phyloP scores from a whole-genome alignment of 202 grass and related monocot genomes.

The Cymbopogon flexuosus region DNA sequence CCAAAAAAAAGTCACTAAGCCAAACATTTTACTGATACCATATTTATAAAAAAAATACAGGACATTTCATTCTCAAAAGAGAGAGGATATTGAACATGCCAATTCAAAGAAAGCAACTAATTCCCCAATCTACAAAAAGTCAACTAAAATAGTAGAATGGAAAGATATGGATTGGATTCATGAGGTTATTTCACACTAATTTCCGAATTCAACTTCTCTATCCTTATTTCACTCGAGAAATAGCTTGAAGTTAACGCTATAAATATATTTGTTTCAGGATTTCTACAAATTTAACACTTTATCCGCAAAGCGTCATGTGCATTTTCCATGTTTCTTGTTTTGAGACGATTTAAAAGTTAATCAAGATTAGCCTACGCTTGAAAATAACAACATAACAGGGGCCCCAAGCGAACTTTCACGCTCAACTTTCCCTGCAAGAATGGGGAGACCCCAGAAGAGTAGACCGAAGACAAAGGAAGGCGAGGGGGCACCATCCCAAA shows the following conservation, averaged over 20 bases:
- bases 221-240: too few species aligned
- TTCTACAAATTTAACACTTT: neutral
- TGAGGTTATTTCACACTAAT: neutral
- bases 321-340: neutral
- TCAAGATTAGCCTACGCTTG: neutral
- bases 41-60: neutral
- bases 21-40: too few species aligned
- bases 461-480: slow-evolving; percentile 11
- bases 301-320: neutral
- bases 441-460: slow-evolving; percentile 32
- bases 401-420: slow-evolving; percentile 10
- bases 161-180: neutral
- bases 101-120: too few species aligned
- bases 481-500: slow-evolving; percentile 11
- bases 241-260: too few species aligned
- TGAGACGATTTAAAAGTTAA: neutral
- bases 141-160: neutral
- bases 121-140: neutral
- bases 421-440: slow-evolving; percentile 49
- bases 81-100: neutral
- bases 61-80: neutral
- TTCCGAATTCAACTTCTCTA: neutral
- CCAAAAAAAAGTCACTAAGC: too few species aligned
- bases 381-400: slow-evolving; percentile 16
- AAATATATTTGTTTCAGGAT: too few species aligned